Percentiles rank a stretch among this genome's conserved stretches.
These are phyloP conservation scores for Glonium stellatum DNA, from an alignment of 495 filamentous ascomycete species.

Conservation along the genomic window DNA sequence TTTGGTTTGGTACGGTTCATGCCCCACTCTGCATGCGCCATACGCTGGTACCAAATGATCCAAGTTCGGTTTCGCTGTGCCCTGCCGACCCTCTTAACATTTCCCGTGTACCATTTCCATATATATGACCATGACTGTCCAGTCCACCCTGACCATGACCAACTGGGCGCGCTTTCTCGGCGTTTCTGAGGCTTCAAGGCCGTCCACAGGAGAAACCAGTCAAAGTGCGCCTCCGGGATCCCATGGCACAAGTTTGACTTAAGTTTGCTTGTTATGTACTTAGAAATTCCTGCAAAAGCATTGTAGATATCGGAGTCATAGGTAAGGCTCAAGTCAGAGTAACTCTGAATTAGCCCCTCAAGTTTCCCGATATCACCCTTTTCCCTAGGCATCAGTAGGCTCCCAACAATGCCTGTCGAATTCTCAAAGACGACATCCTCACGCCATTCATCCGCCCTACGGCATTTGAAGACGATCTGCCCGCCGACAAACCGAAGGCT, in stretches of 20 bases:
- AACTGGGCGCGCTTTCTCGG: not conserved
- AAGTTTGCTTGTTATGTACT: not conserved
- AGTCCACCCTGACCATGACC: not conserved
- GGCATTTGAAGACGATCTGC: too few species aligned
- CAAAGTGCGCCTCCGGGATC: not conserved
- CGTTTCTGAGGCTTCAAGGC: not conserved
- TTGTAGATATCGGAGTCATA: not conserved
- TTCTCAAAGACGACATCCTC: too few species aligned
- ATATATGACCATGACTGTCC: not conserved
- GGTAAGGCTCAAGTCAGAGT: not conserved
- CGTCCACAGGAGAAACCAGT: not conserved
- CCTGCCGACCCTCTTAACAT: not conserved
- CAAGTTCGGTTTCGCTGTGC: not conserved
- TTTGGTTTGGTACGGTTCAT: too few species aligned
- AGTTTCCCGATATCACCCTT: not conserved
- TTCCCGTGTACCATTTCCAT: not conserved
- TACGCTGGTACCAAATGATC: not conserved
- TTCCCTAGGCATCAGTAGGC: too few species aligned
- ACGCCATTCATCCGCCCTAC: too few species aligned
- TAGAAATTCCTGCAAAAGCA: not conserved
- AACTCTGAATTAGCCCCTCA: not conserved
- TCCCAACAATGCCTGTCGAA: too few species aligned
- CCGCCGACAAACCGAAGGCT: too few species aligned
- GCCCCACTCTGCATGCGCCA: too few species aligned
- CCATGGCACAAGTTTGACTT: not conserved